Evolutionary conservation across 768 basidiomycete genomes (phyloP).

Genomic region (Rhizopogon salebrosus): DNA sequence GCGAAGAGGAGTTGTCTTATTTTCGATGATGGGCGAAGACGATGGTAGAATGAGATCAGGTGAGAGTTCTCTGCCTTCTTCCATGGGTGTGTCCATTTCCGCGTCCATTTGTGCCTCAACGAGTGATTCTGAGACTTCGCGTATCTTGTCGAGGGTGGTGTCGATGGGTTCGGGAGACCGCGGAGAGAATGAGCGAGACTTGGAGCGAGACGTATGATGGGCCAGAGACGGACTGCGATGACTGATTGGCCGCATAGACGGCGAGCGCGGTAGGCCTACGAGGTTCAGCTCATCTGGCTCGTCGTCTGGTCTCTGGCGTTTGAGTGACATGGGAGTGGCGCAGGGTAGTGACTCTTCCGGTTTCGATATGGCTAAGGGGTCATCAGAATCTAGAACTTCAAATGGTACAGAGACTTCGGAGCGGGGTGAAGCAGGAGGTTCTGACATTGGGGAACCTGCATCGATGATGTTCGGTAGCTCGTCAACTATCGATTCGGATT

Average conservation of each 20-base stretch:
- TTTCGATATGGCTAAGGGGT: conserved; percentile 4
- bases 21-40: conserved; percentile 14
- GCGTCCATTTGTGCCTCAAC: conserved; percentile 7
- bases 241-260: conserved; percentile 13
- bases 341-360: conserved; percentile 12
- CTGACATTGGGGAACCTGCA: conserved; percentile 28
- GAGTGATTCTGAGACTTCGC: conserved; percentile 1
- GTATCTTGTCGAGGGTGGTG: neutral
- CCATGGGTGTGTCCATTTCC: conserved; percentile 14
- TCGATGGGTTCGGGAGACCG: conserved; percentile 6
- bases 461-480: conserved; percentile 12
- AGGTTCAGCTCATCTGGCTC: conserved; percentile 5
- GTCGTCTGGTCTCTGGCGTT: conserved; percentile 6
- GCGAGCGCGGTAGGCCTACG: conserved; percentile 11
- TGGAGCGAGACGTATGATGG: conserved; percentile 12
- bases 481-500: conserved; percentile 4
- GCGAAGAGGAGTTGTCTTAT: conserved; percentile 1
- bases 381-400: conserved; percentile 21
- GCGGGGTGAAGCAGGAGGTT: conserved; percentile 25
- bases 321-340: conserved; percentile 12
- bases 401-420: conserved; percentile 18
- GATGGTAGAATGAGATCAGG: conserved; percentile 19
- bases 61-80: conserved; percentile 17
- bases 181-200: conserved; percentile 7
- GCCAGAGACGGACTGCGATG: conserved; percentile 14